A percentile compares a stretch with the other conserved stretches of the same genome.
Evolutionary conservation across 176 grass and related monocot species (phyloP).

Genomic region (Phoenix roebelenii): DNA sequence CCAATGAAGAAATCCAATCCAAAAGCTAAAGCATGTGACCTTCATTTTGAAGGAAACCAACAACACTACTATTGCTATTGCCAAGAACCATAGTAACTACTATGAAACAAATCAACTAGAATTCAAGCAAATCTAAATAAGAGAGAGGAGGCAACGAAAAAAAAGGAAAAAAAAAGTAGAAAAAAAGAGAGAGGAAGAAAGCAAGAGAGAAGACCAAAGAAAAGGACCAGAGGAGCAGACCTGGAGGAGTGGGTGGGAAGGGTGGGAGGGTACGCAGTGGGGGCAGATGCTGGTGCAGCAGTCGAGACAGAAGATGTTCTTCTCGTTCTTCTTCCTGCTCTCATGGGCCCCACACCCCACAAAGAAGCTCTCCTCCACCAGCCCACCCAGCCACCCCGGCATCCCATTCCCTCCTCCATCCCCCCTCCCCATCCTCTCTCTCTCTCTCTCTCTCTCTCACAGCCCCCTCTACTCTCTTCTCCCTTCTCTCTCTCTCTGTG

Average conservation of each 20-base stretch:
- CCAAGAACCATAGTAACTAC: not conserved
- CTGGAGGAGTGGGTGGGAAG: constrained; percentile 15
- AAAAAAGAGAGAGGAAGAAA: not conserved
- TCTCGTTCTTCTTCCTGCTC: constrained; percentile 14
- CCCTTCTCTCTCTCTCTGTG: not conserved
- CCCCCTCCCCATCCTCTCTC: constrained; percentile 3
- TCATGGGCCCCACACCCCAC: constrained; percentile 5
- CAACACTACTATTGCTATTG: too few relatives aligned
- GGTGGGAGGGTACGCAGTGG: constrained; percentile 10
- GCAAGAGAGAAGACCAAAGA: not conserved
- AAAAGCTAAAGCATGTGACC: too few relatives aligned
- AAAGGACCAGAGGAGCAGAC: not conserved
- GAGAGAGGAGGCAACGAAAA: too few relatives aligned
- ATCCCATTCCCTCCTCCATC: not conserved
- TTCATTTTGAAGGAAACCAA: too few relatives aligned
- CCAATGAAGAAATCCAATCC: too few relatives aligned
- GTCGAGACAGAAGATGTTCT: constrained; percentile 18
- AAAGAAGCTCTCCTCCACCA: constrained; percentile 20
- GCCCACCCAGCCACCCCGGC: constrained; percentile 9
- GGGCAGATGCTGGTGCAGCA: constrained; percentile 22
- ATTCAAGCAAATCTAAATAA: too few relatives aligned
- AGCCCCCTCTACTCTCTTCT: not conserved
- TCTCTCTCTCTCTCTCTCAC: too few relatives aligned
- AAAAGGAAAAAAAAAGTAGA: too few relatives aligned
- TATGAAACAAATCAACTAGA: not conserved